Base-by-base conservation (phyloP, 192 early-diverging fungal genomes). In the Backusella morwellensis region DNA sequence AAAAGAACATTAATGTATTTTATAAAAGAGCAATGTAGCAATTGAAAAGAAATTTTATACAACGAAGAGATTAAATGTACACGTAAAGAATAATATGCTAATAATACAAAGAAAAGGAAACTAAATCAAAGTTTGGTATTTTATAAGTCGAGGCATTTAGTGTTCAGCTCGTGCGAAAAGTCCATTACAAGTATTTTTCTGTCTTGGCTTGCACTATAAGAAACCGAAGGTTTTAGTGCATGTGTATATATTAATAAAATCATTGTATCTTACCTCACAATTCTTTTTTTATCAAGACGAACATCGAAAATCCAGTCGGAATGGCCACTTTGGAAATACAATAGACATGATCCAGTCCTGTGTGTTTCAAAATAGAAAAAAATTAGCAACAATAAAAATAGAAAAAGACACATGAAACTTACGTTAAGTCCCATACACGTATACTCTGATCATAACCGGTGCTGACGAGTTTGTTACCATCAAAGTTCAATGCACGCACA, bases 221-320 rank as follows among this genome's bases (percentile, higher is more conserved):
- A 54, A 42, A 70, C 0, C 75, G 52, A 70, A 40, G 1, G 63
- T 9, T 21, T 77, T 21, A 54, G 12, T 35, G 35, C 67, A n/a
- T 66, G 11, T 40, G 15, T 56, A 35, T 44, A 21, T 47, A 72
- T 34, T 63, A 12, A 63, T 63, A 3, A 29, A 38, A 26, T 68
- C 21, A 19, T 5, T 56, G 29, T 75, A 41, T 35, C 67, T 81
- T 81, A 89, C 88, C 88, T 93, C 75, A 99, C 89, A 72, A 99
- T 96, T 75, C 88, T 91, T 38, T 86, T 91, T 11, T 86, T 81
- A 54, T 92, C 93, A 79, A 97, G 94, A 75, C 94, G 93, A 12
- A 99, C 93, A 85, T 98, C 95, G 88, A 99, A 99, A 6, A 99
- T 95, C 97, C 98, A 98, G 82, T 94, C 95, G 7, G 90, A 89